Evolutionary conservation across 345 rosid species (phyloP).

Genomic region (Gossypium anomalum): DNA sequence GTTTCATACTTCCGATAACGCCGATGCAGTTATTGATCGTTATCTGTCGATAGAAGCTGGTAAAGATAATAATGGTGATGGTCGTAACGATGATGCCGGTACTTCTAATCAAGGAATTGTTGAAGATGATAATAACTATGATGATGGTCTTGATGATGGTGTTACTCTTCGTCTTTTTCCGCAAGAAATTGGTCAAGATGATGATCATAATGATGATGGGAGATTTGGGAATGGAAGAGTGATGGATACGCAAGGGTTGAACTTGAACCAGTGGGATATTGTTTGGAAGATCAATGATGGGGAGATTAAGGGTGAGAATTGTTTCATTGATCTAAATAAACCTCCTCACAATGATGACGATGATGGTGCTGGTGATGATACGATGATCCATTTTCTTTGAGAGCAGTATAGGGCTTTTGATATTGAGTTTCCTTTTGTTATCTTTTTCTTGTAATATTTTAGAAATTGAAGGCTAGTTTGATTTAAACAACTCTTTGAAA

Average conservation of each 20-base stretch:
- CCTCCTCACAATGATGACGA: background rate
- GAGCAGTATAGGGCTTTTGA: background rate
- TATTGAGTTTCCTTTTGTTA: background rate
- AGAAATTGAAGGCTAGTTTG: no score
- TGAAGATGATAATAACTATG: background rate
- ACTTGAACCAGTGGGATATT: background rate
- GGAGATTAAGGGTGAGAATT: background rate
- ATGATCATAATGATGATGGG: background rate
- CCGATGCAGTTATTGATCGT: background rate
- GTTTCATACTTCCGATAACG: constrained; percentile 8
- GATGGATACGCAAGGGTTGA: background rate
- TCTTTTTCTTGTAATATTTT: no score
- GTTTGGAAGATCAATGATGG: background rate
- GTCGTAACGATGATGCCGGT: background rate
- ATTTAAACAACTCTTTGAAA: no score
- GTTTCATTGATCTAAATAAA: background rate
- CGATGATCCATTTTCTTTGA: background rate
- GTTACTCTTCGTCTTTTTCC: no score
- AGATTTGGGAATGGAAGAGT: background rate
- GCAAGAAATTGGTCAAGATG: background rate
- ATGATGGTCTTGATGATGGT: background rate
- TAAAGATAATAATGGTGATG: background rate
- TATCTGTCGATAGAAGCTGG: background rate
- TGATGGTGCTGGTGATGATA: no score
- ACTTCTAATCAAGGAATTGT: background rate